These are phyloP conservation scores for Metschnikowia corniflorae DNA, from an alignment of 805 yeast species.

Conservation along the genomic window DNA sequence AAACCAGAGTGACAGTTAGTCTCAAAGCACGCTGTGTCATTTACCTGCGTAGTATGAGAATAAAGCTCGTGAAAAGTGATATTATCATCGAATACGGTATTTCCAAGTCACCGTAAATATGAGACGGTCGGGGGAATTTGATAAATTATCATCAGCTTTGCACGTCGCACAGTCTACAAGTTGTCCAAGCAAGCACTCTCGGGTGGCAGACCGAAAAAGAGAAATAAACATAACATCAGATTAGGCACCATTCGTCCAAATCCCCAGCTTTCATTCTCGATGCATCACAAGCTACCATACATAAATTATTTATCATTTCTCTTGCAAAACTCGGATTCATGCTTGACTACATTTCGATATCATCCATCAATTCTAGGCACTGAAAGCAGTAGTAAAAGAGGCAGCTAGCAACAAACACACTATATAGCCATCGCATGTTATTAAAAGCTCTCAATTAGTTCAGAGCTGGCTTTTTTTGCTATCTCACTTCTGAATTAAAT, in stretches of 20 bases:
- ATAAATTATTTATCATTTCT: conserved; percentile 57
- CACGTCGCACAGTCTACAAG: neutral
- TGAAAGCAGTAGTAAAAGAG: conserved; percentile 17
- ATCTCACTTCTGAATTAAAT: neutral
- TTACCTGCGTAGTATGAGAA: too few species aligned
- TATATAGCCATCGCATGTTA: neutral
- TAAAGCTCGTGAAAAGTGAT: conserved; percentile 53
- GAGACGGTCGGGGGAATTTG: conserved; percentile 52
- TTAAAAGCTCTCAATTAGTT: neutral
- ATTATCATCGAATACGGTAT: conserved; percentile 42
- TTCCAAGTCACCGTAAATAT: conserved; percentile 45
- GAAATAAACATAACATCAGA: conserved; percentile 13
- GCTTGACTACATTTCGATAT: conserved; percentile 88
- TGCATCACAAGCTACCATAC: conserved; percentile 35
- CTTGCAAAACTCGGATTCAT: conserved; percentile 79
- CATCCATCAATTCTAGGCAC: conserved; percentile 49
- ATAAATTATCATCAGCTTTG: conserved; percentile 43
- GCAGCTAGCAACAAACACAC: conserved; percentile 3
- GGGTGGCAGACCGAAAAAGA: neutral
- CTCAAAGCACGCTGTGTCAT: too few species aligned
- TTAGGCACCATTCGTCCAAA: conserved; percentile 13
- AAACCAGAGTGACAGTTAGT: too few species aligned
- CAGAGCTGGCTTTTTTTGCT: neutral
- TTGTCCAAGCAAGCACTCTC: neutral
- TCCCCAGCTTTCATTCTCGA: conserved; percentile 22